Evolutionary conservation across 192 early-diverging fungal species (phyloP).

Genomic region (Pecoramyces ruminantium): DNA sequence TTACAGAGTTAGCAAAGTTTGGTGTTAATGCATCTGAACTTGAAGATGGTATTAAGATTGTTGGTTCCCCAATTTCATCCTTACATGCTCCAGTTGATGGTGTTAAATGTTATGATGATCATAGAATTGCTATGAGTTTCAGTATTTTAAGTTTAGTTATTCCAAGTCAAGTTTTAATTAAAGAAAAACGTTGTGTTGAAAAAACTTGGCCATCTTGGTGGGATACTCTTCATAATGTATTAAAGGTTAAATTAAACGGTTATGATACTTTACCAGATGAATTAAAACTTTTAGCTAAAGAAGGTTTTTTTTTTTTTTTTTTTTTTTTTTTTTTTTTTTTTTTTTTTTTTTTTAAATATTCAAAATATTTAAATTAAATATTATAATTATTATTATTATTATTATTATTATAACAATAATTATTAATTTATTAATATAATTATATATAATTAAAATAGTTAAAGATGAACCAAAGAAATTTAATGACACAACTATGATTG

Average conservation of each 20-base stretch:
- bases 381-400: no score
- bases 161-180: conserved; percentile 44
- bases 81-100: conserved; percentile 28
- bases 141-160: conserved; percentile 64
- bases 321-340: no score
- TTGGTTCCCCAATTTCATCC: conserved; percentile 25
- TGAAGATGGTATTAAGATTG: conserved; percentile 79
- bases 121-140: conserved; percentile 96
- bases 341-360: no score
- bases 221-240: conserved; percentile 72
- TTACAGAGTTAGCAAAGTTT: conserved; percentile 77
- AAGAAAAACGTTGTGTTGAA: conserved; percentile 92
- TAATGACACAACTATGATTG: conserved; percentile 45
- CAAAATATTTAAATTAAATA: no score
- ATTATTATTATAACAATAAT: no score
- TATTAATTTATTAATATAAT: neutral
- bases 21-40: conserved; percentile 67
- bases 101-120: conserved; percentile 92
- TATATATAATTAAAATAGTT: neutral
- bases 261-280: neutral
- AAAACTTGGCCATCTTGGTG: conserved; percentile 99
- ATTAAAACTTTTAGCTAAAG: neutral
- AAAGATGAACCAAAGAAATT: neutral
- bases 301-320: no score
- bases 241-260: conserved; percentile 40